Percentiles rank a stretch among this genome's conserved stretches.
These are phyloP conservation scores for Picea engelmannii DNA, from an alignment of 83 land plant genomes.

Conservation along the genomic window DNA sequence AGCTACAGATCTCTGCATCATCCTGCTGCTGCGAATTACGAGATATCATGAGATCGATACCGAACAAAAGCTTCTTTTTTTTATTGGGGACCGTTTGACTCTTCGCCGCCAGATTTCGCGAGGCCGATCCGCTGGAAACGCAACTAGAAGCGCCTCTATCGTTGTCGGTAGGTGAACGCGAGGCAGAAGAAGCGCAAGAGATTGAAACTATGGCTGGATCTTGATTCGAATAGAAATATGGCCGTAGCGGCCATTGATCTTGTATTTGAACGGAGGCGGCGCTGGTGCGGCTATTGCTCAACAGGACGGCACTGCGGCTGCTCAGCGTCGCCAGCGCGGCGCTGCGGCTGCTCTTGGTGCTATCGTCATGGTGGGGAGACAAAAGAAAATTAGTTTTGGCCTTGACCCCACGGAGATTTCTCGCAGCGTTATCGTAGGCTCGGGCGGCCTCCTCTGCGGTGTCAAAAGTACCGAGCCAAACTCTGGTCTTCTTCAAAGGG, in stretches of 20 bases:
- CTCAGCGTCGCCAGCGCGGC: no score
- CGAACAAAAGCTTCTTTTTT: neutral
- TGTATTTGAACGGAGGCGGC: neutral
- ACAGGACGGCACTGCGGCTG: neutral
- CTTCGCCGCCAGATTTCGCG: neutral
- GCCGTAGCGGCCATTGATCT: neutral
- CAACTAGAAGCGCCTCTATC: neutral
- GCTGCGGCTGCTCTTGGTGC: no score
- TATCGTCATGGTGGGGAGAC: neutral
- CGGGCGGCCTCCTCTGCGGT: neutral
- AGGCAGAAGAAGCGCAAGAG: neutral
- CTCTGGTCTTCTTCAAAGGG: conserved; percentile 6
- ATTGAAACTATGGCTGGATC: neutral
- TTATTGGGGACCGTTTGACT: neutral
- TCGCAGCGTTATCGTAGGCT: conserved; percentile 4
- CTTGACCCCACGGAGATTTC: conserved; percentile 11
- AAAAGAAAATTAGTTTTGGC: conserved; percentile 7
- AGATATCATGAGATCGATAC: neutral
- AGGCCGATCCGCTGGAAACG: neutral
- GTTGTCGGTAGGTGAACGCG: no score
- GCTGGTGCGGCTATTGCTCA: neutral
- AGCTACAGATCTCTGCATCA: no score
- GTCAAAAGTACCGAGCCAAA: conserved; percentile 12
- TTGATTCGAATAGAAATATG: neutral
- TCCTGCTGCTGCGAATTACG: no score